Percentiles rank a stretch among this genome's conserved stretches.
Evolutionary conservation across 176 grass and related monocot genomes (phyloP).

Genomic region (Neostapfia colusana): DNA sequence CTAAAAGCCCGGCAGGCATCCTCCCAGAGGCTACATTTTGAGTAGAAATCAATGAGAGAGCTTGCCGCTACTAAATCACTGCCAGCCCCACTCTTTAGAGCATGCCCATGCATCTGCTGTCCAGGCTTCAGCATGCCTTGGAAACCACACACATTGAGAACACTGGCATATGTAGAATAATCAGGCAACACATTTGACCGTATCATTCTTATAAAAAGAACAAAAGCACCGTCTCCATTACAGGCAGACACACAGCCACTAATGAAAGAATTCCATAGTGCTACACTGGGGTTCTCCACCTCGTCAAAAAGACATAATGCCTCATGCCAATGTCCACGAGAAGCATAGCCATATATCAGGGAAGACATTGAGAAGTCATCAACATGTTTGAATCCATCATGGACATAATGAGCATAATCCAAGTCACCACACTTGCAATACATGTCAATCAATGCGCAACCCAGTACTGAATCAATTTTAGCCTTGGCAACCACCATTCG

Average conservation of each 20-base stretch:
- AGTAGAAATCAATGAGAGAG: slow-evolving; percentile 76
- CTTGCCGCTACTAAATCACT: slow-evolving; percentile 55
- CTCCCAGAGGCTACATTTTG: slow-evolving; percentile 64
- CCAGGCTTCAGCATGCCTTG: slow-evolving; percentile 35
- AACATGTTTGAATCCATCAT: slow-evolving; percentile 32
- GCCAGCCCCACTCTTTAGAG: slow-evolving; percentile 51
- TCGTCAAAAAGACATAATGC: slow-evolving; percentile 40
- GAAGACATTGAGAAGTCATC: slow-evolving; percentile 71
- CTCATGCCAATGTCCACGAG: slow-evolving; percentile 43
- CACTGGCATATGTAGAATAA: slow-evolving; percentile 53
- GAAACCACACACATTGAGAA: slow-evolving; percentile 49
- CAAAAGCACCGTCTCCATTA: slow-evolving; percentile 52
- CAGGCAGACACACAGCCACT: slow-evolving; percentile 41
- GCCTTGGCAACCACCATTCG: slow-evolving; percentile 44
- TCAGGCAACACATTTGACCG: slow-evolving; percentile 39
- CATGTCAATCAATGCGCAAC: slow-evolving; percentile 63
- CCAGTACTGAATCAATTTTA: slow-evolving; percentile 52
- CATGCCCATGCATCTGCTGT: slow-evolving; percentile 48
- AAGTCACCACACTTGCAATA: slow-evolving; percentile 65
- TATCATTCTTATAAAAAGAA: slow-evolving; percentile 48
- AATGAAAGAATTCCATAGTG: slow-evolving; percentile 70
- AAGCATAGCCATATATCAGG: slow-evolving; percentile 51
- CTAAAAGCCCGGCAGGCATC: slow-evolving; percentile 64
- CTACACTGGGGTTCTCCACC: slow-evolving; percentile 40
- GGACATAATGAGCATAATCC: slow-evolving; percentile 39